Evolutionary conservation across 2,329 filamentous ascomycete species (phyloP).

Genomic region (Cordyceps cicadae): DNA sequence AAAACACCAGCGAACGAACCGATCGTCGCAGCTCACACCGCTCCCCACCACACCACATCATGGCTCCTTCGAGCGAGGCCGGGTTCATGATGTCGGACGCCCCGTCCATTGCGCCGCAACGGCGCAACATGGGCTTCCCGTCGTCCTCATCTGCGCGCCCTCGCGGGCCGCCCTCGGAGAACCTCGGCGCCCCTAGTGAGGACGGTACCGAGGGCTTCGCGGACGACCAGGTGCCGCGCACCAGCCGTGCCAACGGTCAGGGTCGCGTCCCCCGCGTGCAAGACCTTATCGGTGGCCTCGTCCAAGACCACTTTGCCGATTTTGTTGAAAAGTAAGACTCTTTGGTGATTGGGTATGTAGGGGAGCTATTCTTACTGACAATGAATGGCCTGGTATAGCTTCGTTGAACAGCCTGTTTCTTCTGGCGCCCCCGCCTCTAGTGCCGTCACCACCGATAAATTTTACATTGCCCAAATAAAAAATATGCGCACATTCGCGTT

Average conservation of each 20-base stretch:
- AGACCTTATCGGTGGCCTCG: slow-evolving; percentile 65
- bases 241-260: slow-evolving; percentile 38
- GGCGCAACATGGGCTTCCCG: slow-evolving; percentile 33
- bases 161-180: slow-evolving; percentile 55
- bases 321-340: slow-evolving; percentile 66
- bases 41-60: slow-evolving; percentile 18
- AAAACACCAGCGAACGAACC: neutral
- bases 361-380: neutral
- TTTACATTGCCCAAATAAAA: slow-evolving; percentile 78
- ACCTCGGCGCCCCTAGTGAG: slow-evolving; percentile 50
- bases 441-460: slow-evolving; percentile 66
- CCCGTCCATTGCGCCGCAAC: slow-evolving; percentile 35
- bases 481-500: slow-evolving; percentile 64
- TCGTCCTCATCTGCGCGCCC: slow-evolving; percentile 47
- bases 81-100: slow-evolving; percentile 51
- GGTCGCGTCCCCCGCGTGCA: slow-evolving; percentile 60
- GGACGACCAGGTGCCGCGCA: slow-evolving; percentile 53
- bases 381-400: slow-evolving; percentile 34
- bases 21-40: slow-evolving; percentile 2
- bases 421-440: slow-evolving; percentile 59
- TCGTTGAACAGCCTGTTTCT: slow-evolving; percentile 58
- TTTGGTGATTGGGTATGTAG: neutral
- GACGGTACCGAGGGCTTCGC: slow-evolving; percentile 55
- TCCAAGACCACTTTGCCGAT: slow-evolving; percentile 68
- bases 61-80: slow-evolving; percentile 48